Conservation (phyloP, 2,329 filamentous ascomycete genomes). For the Aaosphaeria pasadenensis region DNA sequence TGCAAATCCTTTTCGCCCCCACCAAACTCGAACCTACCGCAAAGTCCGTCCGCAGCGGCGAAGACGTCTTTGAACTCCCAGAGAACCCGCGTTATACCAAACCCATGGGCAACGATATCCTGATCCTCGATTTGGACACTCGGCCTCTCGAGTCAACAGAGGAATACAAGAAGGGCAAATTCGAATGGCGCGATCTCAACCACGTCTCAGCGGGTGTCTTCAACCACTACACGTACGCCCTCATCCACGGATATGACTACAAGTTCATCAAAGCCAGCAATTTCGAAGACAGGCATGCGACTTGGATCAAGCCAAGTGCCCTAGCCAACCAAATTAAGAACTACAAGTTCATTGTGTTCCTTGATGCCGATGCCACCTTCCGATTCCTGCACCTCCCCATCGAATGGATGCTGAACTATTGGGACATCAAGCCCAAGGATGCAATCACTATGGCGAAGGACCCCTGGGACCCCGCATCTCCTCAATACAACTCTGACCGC, state of each 20-base stretch:
- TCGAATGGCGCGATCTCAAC: conserved; percentile 35
- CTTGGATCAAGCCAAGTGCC: conserved; percentile 47
- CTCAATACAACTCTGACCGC: conserved; percentile 41
- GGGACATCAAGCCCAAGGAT: conserved; percentile 43
- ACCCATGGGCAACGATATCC: conserved; percentile 30
- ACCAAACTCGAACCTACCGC: conserved; percentile 25
- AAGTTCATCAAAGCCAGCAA: conserved; percentile 44
- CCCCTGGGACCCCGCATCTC: conserved; percentile 33
- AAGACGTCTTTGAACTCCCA: neutral
- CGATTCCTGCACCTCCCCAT: conserved; percentile 46
- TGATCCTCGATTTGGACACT: conserved; percentile 37
- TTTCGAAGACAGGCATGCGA: conserved; percentile 42
- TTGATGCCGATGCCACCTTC: conserved; percentile 49
- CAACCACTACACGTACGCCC: conserved; percentile 39
- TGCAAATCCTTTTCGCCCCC: conserved; percentile 29
- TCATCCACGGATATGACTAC: conserved; percentile 51
- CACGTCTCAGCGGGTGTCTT: conserved; percentile 36
- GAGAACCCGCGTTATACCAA: conserved; percentile 28
- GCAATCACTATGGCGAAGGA: conserved; percentile 48
- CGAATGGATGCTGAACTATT: conserved; percentile 52
- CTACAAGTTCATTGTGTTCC: conserved; percentile 47
- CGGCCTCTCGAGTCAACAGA: conserved; percentile 30
- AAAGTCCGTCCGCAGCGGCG: conserved; percentile 24
- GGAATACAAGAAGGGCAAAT: conserved; percentile 27
- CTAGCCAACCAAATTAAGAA: conserved; percentile 35